Evolutionary conservation across 345 rosid species (phyloP).

Genomic region (Gossypium turneri): DNA sequence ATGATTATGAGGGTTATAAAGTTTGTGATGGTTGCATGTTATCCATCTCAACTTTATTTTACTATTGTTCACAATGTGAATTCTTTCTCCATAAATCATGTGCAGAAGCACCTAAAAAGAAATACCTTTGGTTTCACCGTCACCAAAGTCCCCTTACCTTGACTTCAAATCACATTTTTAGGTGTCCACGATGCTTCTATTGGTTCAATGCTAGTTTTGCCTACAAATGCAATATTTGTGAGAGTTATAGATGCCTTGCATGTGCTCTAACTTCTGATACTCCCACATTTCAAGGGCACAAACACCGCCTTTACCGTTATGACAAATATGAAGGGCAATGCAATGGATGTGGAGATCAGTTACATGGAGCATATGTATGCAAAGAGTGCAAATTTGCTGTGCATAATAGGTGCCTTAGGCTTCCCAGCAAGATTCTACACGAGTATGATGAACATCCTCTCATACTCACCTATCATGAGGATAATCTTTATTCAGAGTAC

Average conservation of each 20-base stretch:
- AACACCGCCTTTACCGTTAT: neutral
- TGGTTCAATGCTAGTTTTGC: neutral
- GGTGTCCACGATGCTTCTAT: neutral
- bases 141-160: neutral
- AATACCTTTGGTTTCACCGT: neutral
- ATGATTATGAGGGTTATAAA: neutral
- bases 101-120: neutral
- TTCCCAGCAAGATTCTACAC: neutral
- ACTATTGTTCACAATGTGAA: neutral
- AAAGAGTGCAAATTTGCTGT: neutral
- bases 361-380: neutral
- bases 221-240: neutral
- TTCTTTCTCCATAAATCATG: neutral
- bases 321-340: neutral
- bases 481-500: neutral
- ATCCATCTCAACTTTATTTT: neutral
- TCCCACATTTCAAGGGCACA: neutral
- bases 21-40: neutral
- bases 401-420: neutral
- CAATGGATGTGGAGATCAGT: neutral
- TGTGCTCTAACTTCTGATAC: neutral
- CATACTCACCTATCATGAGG: neutral
- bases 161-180: neutral
- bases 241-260: neutral
- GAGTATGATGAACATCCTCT: neutral